Base-by-base conservation (phyloP, 768 basidiomycete genomes). In the Collybia sordida region DNA sequence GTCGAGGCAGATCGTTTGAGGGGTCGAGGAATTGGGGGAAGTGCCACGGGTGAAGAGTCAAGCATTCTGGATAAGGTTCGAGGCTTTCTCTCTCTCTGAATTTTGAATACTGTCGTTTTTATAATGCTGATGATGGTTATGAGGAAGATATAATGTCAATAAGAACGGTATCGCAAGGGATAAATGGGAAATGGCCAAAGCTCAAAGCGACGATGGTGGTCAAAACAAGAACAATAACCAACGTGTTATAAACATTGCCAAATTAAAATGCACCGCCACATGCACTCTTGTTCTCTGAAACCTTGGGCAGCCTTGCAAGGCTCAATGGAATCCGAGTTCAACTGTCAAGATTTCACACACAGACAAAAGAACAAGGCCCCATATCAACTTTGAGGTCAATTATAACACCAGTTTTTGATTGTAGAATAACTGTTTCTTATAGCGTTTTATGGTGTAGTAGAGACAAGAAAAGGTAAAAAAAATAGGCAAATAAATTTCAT, bases 1-100 rank as follows among this genome's bases (percentile, higher is more conserved):
- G 74, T 73, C 15, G 85, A 87, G 21, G 83, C 80, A 15, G 82
- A 82, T 18, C 84, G 81, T 65, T 85, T 85, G 42, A 84, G 69
- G 14, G 73, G 69, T 35, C 70, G 73, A 34, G 66, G 64, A 18
- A 60, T 42, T 15, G 62, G 64, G n/a, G 66, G 66, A 3, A 71
- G 46, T 35, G 62, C 51, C 34, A 68, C 64, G n/a, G 69, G 64
- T 2, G 69, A 64, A 17, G 65, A 68, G 55, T 69, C 65, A 17
- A 64, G 67, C 66, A 64, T 71, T 27, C 31, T 31, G 14, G 31
- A 31, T 31, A 3, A 31, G 45, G 28, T 55, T 52, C 11, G 41
- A 14, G 24, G 17, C 5, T 7, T 42, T 11, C n/a, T 22, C 41
- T 22, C 41, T n/a, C 6, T 21, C 15, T 42, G 19, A 2, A 19